These are phyloP conservation scores for Colletotrichum liriopes DNA, from an alignment of 2,329 filamentous ascomycete genomes.

Conservation along the genomic window DNA sequence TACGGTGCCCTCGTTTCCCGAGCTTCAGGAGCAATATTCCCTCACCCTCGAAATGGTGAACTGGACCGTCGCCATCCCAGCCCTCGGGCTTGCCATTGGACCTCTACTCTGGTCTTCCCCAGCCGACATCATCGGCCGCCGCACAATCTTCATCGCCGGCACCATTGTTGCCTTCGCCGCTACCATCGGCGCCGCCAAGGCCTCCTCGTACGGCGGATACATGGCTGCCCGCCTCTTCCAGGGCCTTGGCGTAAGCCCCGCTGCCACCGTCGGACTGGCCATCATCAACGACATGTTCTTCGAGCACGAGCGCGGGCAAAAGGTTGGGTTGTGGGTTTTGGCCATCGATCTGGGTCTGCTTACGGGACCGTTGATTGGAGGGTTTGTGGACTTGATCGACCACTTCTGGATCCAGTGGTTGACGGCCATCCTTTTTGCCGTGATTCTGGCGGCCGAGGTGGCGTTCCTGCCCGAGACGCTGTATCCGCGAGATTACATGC, in stretches of 20 bases:
- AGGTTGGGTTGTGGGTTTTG: constrained; percentile 71
- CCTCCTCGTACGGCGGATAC: constrained; percentile 62
- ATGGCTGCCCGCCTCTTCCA: constrained; percentile 74
- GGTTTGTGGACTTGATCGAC: constrained; percentile 64
- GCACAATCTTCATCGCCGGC: constrained; percentile 63
- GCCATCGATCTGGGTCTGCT: constrained; percentile 69
- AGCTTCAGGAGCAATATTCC: constrained; percentile 63
- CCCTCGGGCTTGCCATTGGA: constrained; percentile 65
- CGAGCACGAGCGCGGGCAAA: constrained; percentile 69
- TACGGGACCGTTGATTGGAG: constrained; percentile 62
- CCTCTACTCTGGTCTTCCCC: constrained; percentile 65
- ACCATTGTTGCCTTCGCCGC: constrained; percentile 52
- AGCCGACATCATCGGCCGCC: constrained; percentile 67
- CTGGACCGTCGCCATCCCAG: constrained; percentile 69
- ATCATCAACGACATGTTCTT: constrained; percentile 71
- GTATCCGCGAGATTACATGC: constrained; percentile 68
- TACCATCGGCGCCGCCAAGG: constrained; percentile 53
- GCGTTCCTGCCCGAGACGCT: constrained; percentile 70
- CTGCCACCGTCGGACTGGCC: constrained; percentile 68
- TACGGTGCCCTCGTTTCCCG: constrained; percentile 67
- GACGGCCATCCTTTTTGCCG: constrained; percentile 66
- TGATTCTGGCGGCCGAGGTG: constrained; percentile 63
- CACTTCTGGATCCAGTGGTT: constrained; percentile 70
- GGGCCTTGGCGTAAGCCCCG: constrained; percentile 69
- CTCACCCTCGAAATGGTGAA: constrained; percentile 64